These are phyloP conservation scores for Piper betle DNA, from an alignment of 164 flowering plant genomes.

Conservation along the genomic window DNA sequence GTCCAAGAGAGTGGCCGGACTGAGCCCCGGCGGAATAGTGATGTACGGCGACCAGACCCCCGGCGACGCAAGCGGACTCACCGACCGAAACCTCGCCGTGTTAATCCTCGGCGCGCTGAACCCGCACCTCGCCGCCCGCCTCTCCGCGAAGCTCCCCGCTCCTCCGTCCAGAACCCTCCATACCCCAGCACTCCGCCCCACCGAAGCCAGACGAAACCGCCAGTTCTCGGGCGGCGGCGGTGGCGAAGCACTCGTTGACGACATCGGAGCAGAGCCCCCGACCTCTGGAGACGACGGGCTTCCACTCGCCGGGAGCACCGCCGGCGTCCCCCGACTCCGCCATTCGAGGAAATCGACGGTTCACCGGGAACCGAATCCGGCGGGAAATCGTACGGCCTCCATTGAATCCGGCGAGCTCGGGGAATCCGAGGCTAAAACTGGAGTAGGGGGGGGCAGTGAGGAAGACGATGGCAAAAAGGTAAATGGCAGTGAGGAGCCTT, in stretches of 20 bases:
- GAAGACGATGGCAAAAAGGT: too few species aligned
- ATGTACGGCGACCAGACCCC: conserved; percentile 31
- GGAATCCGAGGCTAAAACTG: too few species aligned
- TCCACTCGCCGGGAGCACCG: conserved; percentile 11
- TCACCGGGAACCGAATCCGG: not conserved
- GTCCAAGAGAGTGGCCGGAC: conserved; percentile 57
- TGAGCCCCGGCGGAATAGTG: conserved; percentile 64
- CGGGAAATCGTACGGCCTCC: not conserved
- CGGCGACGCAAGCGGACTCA: conserved; percentile 30
- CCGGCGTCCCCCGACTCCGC: conserved; percentile 12
- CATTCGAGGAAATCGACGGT: conserved; percentile 2
- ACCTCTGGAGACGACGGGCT: conserved; percentile 12
- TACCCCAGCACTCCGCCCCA: not conserved
- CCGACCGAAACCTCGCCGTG: conserved; percentile 26
- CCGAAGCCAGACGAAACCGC: not conserved
- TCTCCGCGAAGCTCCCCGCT: conserved; percentile 41
- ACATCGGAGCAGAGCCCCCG: conserved; percentile 8
- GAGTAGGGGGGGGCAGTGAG: not conserved
- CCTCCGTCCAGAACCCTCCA: not conserved
- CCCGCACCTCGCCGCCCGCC: conserved; percentile 56
- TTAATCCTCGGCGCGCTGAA: conserved; percentile 46
- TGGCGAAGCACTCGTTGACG: not conserved
- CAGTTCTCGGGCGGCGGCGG: not conserved
- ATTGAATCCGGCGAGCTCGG: not conserved
- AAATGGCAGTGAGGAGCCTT: too few species aligned